Evolutionary conservation across 192 early-diverging fungal genomes (phyloP), one percentile per base, ranked within the genome.

Genomic region (Podila verticillata): DNA sequence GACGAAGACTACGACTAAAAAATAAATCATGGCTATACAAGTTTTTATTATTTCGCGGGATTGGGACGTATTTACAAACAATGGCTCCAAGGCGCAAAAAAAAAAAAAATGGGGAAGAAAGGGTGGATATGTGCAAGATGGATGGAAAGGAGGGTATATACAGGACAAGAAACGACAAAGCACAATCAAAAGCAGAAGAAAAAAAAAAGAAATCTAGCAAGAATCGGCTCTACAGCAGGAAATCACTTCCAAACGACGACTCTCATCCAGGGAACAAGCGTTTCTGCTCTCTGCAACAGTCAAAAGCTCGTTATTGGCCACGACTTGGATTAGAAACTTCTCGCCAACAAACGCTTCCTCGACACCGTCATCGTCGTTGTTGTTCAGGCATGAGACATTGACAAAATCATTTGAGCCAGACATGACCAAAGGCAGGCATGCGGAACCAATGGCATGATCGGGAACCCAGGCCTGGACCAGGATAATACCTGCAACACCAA

Each of bases 401-500:
- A 32, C 47, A 28, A 31, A 56, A 7, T 24, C 22, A 34, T n/a
- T 17, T 6, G 51, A 54, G 1, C 5, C n/a, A 24, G 51, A n/a
- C 22, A n/a, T n/a, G 2, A 26, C n/a, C 51, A 54, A 1, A 24
- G 51, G 51, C 51, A 54, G 51, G 6, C 51, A 17, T 1, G 51
- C 51, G 24, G 51, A n/a, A 54, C 24, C 3, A n/a, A 72, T 20
- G 4, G 54, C 39, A 3, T 57, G 34, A 54, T 72, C 58, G n/a
- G 77, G 77, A 17, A 80, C 35, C 65, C 65, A 72, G 20, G 77
- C 39, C 51, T 80, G 65, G 19, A 80, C 65, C 12, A 80, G 56
- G 34, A 80, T 80, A 35, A 72, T 72, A 0, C 77, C 77, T 2
- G 77, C 65, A 12, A 80, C 47, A 13, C 77, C 77, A 51, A 80